Evolutionary conservation across 768 basidiomycete species (phyloP).

Genomic region (Bullera alba): DNA sequence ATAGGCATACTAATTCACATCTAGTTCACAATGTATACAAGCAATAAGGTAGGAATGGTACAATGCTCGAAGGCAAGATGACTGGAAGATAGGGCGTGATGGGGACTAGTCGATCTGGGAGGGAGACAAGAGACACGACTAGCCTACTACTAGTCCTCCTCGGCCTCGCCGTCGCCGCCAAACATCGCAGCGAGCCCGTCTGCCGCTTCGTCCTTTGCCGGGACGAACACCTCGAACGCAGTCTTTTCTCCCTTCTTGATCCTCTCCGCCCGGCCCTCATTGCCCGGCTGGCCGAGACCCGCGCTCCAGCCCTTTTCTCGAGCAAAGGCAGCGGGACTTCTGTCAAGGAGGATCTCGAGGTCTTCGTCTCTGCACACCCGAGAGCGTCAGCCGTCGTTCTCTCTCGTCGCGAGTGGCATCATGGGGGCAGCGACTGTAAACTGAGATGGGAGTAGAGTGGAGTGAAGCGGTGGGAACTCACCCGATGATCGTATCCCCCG

Average conservation of each 20-base stretch:
- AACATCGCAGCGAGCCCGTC: constrained; percentile 41
- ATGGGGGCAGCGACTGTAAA: too few species aligned
- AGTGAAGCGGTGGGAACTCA: too few species aligned
- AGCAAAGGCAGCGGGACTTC: constrained; percentile 47
- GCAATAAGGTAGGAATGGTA: too few species aligned
- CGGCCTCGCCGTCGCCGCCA: constrained; percentile 33
- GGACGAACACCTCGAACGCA: constrained; percentile 41
- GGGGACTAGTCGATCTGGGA: too few species aligned
- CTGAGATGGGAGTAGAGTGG: too few species aligned
- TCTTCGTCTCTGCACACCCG: constrained; percentile 61
- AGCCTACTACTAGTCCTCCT: constrained; percentile 27
- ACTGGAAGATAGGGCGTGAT: too few species aligned
- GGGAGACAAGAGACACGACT: too few species aligned
- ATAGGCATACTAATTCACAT: too few species aligned
- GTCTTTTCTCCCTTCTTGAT: constrained; percentile 39
- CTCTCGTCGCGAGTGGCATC: not conserved
- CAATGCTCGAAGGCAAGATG: too few species aligned
- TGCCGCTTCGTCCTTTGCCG: constrained; percentile 38
- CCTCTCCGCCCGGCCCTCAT: constrained; percentile 20
- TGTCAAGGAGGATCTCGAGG: constrained; percentile 70
- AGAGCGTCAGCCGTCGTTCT: not conserved
- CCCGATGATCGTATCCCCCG: constrained; percentile 63
- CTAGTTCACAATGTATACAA: too few species aligned
- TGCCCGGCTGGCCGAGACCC: constrained; percentile 29
- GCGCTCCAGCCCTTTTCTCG: constrained; percentile 43